Conservation (phyloP, 768 basidiomycete genomes). For the Boletus bicolor region DNA sequence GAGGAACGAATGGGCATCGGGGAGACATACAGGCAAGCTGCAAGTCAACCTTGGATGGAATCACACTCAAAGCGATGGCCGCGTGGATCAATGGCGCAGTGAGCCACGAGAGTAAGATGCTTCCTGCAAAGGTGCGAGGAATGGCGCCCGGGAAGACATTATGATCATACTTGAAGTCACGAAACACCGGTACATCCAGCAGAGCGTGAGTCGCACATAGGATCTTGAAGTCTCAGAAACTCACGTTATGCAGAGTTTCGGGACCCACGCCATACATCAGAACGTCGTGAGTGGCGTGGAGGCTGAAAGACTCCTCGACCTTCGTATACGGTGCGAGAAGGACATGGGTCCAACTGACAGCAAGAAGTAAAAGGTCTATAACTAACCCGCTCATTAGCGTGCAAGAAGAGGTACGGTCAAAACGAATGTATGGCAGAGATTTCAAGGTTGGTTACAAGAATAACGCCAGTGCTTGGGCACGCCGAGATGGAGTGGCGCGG, state of each 20-base stretch:
- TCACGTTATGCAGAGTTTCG: slow-evolving; percentile 46
- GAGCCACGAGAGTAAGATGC: slow-evolving; percentile 61
- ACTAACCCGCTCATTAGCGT: slow-evolving; percentile 18
- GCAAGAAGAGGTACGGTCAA: neutral
- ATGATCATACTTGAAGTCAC: slow-evolving; percentile 75
- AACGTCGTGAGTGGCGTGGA: slow-evolving; percentile 89
- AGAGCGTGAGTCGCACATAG: slow-evolving; percentile 9
- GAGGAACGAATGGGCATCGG: neutral
- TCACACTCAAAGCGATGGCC: slow-evolving; percentile 39
- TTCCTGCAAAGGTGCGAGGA: slow-evolving; percentile 83
- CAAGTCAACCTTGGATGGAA: slow-evolving; percentile 58
- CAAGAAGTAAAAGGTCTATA: slow-evolving; percentile 51
- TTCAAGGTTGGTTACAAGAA: neutral
- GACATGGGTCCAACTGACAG: slow-evolving; percentile 62
- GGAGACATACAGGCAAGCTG: slow-evolving; percentile 62
- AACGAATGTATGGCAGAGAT: neutral
- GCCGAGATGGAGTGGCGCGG: neutral
- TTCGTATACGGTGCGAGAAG: slow-evolving; percentile 86
- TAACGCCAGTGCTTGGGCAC: neutral
- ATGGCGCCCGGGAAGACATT: slow-evolving; percentile 84
- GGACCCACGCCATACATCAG: slow-evolving; percentile 65
- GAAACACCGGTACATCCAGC: neutral
- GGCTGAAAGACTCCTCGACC: slow-evolving; percentile 96
- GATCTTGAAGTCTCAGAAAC: slow-evolving; percentile 17
- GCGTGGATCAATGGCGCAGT: slow-evolving; percentile 47